phyloP scores from a whole-genome alignment of 768 basidiomycete species.

The Coprinopsis cinerea region DNA sequence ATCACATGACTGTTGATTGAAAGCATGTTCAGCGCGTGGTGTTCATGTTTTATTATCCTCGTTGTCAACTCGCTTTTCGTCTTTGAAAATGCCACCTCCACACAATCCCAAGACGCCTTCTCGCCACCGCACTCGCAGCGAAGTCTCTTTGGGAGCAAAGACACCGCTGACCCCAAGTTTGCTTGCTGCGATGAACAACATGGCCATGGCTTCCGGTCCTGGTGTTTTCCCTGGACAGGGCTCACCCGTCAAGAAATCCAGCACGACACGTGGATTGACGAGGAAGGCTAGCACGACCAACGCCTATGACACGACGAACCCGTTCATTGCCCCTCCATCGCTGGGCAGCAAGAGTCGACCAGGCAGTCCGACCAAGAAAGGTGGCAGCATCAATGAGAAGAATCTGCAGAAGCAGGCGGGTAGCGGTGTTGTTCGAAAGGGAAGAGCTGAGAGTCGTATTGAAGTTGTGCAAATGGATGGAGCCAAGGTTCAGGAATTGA shows the following conservation, averaged over 20 bases:
- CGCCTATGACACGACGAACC: slow-evolving; percentile 51
- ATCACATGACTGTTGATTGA: slow-evolving; percentile 5
- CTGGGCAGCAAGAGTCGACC: slow-evolving; percentile 40
- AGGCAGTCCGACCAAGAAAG: slow-evolving; percentile 61
- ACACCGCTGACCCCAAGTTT: slow-evolving; percentile 47
- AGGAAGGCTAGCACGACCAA: slow-evolving; percentile 11
- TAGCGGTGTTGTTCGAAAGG: slow-evolving; percentile 66
- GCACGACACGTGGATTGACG: background rate
- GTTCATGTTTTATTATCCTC: background rate
- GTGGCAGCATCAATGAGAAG: slow-evolving; percentile 42
- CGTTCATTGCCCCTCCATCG: slow-evolving; percentile 44
- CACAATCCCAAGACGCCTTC: slow-evolving; percentile 40
- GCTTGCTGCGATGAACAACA: slow-evolving; percentile 33
- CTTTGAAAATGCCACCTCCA: background rate
- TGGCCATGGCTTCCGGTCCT: slow-evolving; percentile 28
- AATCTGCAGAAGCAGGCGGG: slow-evolving; percentile 57
- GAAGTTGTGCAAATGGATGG: slow-evolving; percentile 78
- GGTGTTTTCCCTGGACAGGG: slow-evolving; percentile 23
- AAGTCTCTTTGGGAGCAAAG: slow-evolving; percentile 26
- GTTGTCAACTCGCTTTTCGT: background rate
- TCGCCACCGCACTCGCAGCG: slow-evolving; percentile 40
- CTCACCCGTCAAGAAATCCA: slow-evolving; percentile 15
- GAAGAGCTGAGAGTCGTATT: slow-evolving; percentile 70
- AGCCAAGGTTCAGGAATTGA: slow-evolving; percentile 59
- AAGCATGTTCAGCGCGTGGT: background rate